Evolutionary conservation across 2,329 filamentous ascomycete genomes (phyloP).

Genomic region (Albifimbria verrucaria): DNA sequence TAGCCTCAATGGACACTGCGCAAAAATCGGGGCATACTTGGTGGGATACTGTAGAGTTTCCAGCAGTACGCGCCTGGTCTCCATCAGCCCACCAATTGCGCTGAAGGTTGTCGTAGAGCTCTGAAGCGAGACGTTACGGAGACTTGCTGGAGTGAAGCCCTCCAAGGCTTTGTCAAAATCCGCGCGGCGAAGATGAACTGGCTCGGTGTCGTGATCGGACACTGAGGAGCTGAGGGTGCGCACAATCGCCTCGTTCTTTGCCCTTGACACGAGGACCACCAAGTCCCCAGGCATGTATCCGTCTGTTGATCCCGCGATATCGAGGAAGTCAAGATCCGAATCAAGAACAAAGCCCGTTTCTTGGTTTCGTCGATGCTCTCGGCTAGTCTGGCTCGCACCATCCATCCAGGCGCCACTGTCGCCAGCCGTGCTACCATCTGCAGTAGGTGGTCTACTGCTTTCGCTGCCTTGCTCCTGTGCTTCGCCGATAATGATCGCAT

Average conservation of each 20-base stretch:
- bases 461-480: slow-evolving; percentile 32
- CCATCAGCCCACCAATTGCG: slow-evolving; percentile 82
- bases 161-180: slow-evolving; percentile 85
- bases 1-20: slow-evolving; percentile 89
- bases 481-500: slow-evolving; percentile 38
- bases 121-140: slow-evolving; percentile 91
- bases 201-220: slow-evolving; percentile 40
- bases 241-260: slow-evolving; percentile 89
- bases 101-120: slow-evolving; percentile 90
- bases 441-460: slow-evolving; percentile 55
- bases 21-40: slow-evolving; percentile 96
- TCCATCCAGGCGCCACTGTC: slow-evolving; percentile 72
- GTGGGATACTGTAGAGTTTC: slow-evolving; percentile 97
- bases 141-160: slow-evolving; percentile 90
- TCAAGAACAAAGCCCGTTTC: slow-evolving; percentile 70
- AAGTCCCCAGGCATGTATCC: slow-evolving; percentile 98
- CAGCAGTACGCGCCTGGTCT: slow-evolving; percentile 85
- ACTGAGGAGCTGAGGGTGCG: slow-evolving; percentile 63
- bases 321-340: slow-evolving; percentile 79
- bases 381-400: slow-evolving; percentile 57
- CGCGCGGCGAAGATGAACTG: slow-evolving; percentile 61
- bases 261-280: slow-evolving; percentile 77
- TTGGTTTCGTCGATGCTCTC: slow-evolving; percentile 27
- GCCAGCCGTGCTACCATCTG: slow-evolving; percentile 47
- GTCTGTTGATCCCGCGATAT: slow-evolving; percentile 89